These are phyloP conservation scores for Elongisporangium senticosum DNA, from an alignment of 352 stramenopile genomes.

Conservation along the genomic window DNA sequence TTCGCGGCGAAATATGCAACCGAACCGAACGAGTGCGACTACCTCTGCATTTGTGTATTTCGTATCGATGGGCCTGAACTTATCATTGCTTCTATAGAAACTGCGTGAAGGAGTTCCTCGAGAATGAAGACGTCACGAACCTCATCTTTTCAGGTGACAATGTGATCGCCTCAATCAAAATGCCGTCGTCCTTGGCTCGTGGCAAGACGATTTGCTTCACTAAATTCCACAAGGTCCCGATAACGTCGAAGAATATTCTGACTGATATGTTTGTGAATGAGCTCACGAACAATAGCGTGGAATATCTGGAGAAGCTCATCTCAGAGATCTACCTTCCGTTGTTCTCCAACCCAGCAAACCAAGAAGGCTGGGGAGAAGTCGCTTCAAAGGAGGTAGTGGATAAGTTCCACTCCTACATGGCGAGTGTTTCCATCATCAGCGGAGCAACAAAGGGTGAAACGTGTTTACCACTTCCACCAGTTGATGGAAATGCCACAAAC, in stretches of 20 bases:
- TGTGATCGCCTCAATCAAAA: slow-evolving; percentile 76
- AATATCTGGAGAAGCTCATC: slow-evolving; percentile 94
- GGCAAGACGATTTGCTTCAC: slow-evolving; percentile 91
- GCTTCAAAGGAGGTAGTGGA: slow-evolving; percentile 96
- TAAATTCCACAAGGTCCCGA: slow-evolving; percentile 79
- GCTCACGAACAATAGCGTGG: slow-evolving; percentile 87
- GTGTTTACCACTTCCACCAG: slow-evolving; percentile 91
- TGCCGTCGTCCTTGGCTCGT: slow-evolving; percentile 81
- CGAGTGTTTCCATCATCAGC: slow-evolving; percentile 94
- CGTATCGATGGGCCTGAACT: not conserved
- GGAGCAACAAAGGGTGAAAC: slow-evolving; percentile 97
- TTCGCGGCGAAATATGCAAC: slow-evolving; percentile 82
- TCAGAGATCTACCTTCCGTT: slow-evolving; percentile 94
- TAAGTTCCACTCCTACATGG: slow-evolving; percentile 96
- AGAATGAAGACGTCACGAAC: slow-evolving; percentile 78
- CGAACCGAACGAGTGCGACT: slow-evolving; percentile 68
- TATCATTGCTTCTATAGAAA: slow-evolving; percentile 16
- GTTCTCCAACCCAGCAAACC: slow-evolving; percentile 94
- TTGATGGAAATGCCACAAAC: slow-evolving; percentile 78
- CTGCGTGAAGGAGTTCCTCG: slow-evolving; percentile 87
- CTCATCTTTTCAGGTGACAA: slow-evolving; percentile 89
- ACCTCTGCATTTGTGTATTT: not conserved
- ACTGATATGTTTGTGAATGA: slow-evolving; percentile 87
- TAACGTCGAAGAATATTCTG: slow-evolving; percentile 82
- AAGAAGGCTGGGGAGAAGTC: slow-evolving; percentile 95